Evolutionary conservation across 768 basidiomycete species (phyloP).

Genomic region (Phylloporus rhodoxanthus): DNA sequence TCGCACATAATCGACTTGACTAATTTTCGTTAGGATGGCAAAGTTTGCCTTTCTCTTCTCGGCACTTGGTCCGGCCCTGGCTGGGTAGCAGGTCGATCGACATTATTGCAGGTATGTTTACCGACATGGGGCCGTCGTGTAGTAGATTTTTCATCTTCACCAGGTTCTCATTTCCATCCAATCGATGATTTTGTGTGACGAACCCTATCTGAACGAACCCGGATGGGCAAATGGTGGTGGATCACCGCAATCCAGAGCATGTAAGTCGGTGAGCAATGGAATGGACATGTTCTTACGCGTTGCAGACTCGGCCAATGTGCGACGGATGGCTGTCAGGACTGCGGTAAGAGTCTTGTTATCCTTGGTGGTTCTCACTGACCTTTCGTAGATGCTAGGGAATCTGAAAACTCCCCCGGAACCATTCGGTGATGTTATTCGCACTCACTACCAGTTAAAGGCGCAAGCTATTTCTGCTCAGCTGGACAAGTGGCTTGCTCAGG

Average conservation of each 20-base stretch:
- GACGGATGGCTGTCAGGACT: slow-evolving; percentile 86
- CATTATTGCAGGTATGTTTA: slow-evolving; percentile 66
- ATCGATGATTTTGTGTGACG: slow-evolving; percentile 93
- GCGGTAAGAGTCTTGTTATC: slow-evolving; percentile 48
- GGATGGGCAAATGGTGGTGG: slow-evolving; percentile 75
- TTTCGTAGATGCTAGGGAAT: slow-evolving; percentile 72
- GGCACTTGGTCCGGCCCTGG: slow-evolving; percentile 94
- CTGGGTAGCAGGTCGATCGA: slow-evolving; percentile 87
- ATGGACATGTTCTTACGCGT: slow-evolving; percentile 6
- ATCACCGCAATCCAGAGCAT: slow-evolving; percentile 68
- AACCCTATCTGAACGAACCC: slow-evolving; percentile 89
- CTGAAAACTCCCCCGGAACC: slow-evolving; percentile 78
- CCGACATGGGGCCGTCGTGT: background rate
- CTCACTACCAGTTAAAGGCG: slow-evolving; percentile 87
- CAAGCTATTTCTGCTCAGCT: slow-evolving; percentile 63
- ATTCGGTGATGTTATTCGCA: slow-evolving; percentile 80
- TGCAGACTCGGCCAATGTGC: slow-evolving; percentile 84
- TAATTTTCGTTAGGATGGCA: slow-evolving; percentile 63
- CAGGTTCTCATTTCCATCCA: slow-evolving; percentile 89
- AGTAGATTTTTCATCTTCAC: slow-evolving; percentile 1
- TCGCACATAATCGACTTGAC: background rate
- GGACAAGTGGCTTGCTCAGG: slow-evolving; percentile 68
- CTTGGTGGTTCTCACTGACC: slow-evolving; percentile 7
- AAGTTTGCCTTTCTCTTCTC: slow-evolving; percentile 87
- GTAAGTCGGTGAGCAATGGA: slow-evolving; percentile 38